Evolutionary conservation across 331 rosid genomes (phyloP).

Genomic region (Saraca asoca): DNA sequence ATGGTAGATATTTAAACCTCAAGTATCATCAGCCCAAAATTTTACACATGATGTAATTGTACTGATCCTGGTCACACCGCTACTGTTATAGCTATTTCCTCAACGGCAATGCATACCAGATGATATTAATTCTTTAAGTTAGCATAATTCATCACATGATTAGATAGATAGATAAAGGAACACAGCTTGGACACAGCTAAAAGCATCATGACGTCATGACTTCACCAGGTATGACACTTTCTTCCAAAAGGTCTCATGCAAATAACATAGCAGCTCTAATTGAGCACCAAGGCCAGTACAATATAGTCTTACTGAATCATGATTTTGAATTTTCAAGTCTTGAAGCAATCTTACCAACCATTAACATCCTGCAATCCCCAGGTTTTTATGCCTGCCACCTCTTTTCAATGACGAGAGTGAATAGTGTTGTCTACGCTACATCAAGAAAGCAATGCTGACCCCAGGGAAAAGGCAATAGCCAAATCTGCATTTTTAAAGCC

Average conservation of each 20-base stretch:
- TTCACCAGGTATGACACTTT: slow-evolving; percentile 52
- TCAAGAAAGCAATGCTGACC: slow-evolving; percentile 98
- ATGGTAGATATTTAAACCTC: slow-evolving; percentile 32
- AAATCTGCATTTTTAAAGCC: slow-evolving; percentile 99
- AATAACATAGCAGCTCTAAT: slow-evolving; percentile 59
- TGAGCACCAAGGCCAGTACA: slow-evolving; percentile 72
- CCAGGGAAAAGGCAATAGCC: slow-evolving; percentile 93
- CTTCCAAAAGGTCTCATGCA: slow-evolving; percentile 65
- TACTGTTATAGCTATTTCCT: slow-evolving; percentile 26
- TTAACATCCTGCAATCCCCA: slow-evolving; percentile 88
- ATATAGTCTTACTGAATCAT: slow-evolving; percentile 68
- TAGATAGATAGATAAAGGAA: slow-evolving; percentile 35
- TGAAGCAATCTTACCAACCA: slow-evolving; percentile 99
- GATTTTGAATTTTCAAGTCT: slow-evolving; percentile 76
- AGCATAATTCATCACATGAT: slow-evolving; percentile 40
- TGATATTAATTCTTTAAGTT: slow-evolving; percentile 35
- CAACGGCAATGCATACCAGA: slow-evolving; percentile 34
- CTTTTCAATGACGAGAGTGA: slow-evolving; percentile 85
- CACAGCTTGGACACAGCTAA: slow-evolving; percentile 41
- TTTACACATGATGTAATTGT: slow-evolving; percentile 26
- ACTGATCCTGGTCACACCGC: slow-evolving; percentile 29
- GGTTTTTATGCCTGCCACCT: slow-evolving; percentile 85
- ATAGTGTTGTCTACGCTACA: slow-evolving; percentile 90
- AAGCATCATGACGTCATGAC: slow-evolving; percentile 43
- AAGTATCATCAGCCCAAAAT: slow-evolving; percentile 28